These are phyloP conservation scores for Sugiyamaella novakii DNA, from an alignment of 1,139 yeast genomes.

Conservation along the genomic window DNA sequence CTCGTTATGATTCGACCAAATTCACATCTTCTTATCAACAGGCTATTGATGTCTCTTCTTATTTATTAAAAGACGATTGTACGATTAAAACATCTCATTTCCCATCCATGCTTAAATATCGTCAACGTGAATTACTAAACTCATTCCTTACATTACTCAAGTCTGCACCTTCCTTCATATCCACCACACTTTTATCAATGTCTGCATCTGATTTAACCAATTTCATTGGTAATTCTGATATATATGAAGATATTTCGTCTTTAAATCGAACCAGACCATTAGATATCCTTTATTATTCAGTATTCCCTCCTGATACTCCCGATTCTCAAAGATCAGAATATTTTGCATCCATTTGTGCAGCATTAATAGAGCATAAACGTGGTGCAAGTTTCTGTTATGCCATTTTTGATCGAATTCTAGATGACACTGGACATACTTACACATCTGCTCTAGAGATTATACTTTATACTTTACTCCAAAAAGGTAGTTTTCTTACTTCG, in stretches of 20 bases:
- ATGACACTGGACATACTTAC: slow-evolving; percentile 29
- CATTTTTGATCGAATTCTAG: slow-evolving; percentile 31
- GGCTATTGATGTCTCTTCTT: slow-evolving; percentile 32
- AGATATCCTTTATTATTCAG: slow-evolving; percentile 39
- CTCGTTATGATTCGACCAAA: slow-evolving; percentile 32
- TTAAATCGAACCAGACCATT: slow-evolving; percentile 37
- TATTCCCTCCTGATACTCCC: slow-evolving; percentile 36
- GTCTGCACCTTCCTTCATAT: slow-evolving; percentile 42
- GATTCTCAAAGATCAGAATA: slow-evolving; percentile 36
- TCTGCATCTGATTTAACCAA: slow-evolving; percentile 31
- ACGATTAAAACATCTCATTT: slow-evolving; percentile 27
- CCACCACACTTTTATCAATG: slow-evolving; percentile 39
- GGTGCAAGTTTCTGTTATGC: slow-evolving; percentile 32
- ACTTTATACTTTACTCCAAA: slow-evolving; percentile 33
- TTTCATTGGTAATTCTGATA: slow-evolving; percentile 31
- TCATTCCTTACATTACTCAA: slow-evolving; percentile 41
- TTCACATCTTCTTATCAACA: slow-evolving; percentile 34
- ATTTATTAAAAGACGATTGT: slow-evolving; percentile 31
- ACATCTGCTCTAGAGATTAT: slow-evolving; percentile 32
- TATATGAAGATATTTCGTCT: slow-evolving; percentile 35
- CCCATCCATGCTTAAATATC: slow-evolving; percentile 28
- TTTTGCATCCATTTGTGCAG: slow-evolving; percentile 37
- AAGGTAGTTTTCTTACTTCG: slow-evolving; percentile 33
- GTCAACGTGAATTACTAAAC: slow-evolving; percentile 37
- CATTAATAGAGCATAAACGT: slow-evolving; percentile 30